These are phyloP conservation scores for Astrothelium macrocarpum DNA, from an alignment of 495 filamentous ascomycete species.

Conservation along the genomic window DNA sequence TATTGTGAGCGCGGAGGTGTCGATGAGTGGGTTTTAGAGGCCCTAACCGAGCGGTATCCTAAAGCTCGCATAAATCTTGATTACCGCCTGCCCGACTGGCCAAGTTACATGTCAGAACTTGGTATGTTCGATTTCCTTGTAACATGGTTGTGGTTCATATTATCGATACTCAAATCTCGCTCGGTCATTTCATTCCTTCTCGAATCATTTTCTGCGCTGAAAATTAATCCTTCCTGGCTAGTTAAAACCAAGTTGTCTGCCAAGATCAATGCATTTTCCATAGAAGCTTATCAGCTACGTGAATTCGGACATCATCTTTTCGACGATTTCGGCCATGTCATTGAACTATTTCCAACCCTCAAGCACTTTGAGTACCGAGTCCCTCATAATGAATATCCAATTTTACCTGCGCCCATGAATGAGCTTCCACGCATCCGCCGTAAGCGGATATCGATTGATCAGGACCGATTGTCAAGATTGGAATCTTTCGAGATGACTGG, in stretches of 20 bases:
- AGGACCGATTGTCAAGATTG: neutral
- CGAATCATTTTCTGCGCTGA: too few species aligned
- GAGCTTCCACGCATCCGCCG: too few species aligned
- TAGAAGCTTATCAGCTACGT: neutral
- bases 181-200: neutral
- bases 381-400: too few species aligned
- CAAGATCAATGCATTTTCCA: too few species aligned
- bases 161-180: too few species aligned
- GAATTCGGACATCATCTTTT: neutral
- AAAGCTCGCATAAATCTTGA: neutral
- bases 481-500: neutral
- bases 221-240: too few species aligned
- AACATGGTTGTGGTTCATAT: too few species aligned
- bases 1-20: neutral
- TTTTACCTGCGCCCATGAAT: too few species aligned
- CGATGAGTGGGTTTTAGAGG: too few species aligned
- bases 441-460: neutral
- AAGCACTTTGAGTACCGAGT: neutral
- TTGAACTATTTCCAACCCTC: neutral
- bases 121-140: neutral
- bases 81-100: neutral
- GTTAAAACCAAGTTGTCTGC: too few species aligned
- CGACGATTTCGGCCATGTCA: neutral
- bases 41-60: neutral
- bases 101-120: too few species aligned